Conservation (phyloP, 2,329 filamentous ascomycete genomes). For the Sporothrix variecibatus region DNA sequence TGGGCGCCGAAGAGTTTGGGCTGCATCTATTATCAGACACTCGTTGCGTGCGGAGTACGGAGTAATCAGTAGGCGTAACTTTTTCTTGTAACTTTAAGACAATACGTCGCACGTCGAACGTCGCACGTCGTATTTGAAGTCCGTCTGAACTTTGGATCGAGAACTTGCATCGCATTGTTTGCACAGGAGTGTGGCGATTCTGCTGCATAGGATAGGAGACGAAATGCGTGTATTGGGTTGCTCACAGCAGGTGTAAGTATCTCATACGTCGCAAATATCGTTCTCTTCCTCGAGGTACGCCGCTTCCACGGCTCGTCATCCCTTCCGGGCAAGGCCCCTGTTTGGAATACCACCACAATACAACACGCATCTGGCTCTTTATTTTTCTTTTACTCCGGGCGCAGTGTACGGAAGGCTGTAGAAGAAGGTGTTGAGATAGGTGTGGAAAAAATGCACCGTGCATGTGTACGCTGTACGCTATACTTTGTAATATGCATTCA, state of each 20-base stretch:
- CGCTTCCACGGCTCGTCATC: constrained; percentile 2
- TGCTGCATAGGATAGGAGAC: background rate
- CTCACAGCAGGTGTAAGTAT: background rate
- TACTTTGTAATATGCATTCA: background rate
- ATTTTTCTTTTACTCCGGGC: background rate
- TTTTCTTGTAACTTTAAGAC: background rate
- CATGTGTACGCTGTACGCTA: background rate
- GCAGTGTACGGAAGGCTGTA: background rate
- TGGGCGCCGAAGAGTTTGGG: background rate
- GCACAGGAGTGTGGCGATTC: background rate
- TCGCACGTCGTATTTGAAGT: background rate
- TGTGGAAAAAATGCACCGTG: background rate
- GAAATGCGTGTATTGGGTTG: background rate
- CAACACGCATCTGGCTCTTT: background rate
- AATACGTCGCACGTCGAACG: background rate
- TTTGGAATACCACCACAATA: background rate
- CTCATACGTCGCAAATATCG: background rate
- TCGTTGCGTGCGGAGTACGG: background rate
- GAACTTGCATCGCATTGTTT: background rate
- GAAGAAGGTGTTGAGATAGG: background rate
- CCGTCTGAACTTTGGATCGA: background rate
- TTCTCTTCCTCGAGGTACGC: background rate
- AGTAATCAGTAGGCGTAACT: background rate
- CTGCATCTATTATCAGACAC: constrained; percentile 11
- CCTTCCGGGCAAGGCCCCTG: background rate